Conservation (phyloP, 1,284 basidiomycete genomes). For the Coriolopsis trogii region DNA sequence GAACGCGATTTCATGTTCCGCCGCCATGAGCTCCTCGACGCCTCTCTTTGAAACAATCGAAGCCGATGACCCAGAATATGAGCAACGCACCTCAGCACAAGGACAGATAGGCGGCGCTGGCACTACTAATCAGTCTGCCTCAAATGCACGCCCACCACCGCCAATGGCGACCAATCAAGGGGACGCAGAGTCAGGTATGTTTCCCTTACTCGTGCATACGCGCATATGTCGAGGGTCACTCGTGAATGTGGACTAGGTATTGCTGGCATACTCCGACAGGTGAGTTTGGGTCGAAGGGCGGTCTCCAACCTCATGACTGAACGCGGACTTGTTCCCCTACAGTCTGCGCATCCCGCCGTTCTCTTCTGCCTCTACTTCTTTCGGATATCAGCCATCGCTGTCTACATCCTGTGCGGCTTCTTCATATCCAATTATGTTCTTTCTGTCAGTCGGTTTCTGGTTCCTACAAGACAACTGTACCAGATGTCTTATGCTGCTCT, state of each 20-base stretch:
- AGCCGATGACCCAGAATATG: conserved; percentile 57
- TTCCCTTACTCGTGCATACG: neutral
- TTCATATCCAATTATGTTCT: conserved; percentile 90
- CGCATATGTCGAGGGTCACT: conserved; percentile 2
- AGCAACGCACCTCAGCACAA: conserved; percentile 28
- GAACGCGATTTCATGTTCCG: neutral
- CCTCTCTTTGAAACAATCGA: conserved; percentile 71
- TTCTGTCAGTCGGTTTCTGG: conserved; percentile 57
- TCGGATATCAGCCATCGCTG: conserved; percentile 80
- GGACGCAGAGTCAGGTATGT: conserved; percentile 74
- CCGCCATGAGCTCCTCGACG: conserved; percentile 51
- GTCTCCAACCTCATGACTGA: neutral
- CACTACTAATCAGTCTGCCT: conserved; percentile 40
- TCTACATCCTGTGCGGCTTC: conserved; percentile 87
- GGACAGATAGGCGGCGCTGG: conserved; percentile 44
- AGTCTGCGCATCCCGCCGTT: conserved; percentile 85
- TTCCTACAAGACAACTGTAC: neutral
- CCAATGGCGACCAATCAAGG: conserved; percentile 53
- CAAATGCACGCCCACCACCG: conserved; percentile 47
- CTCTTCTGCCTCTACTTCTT: conserved; percentile 88
- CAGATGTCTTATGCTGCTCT: neutral
- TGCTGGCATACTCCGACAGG: conserved; percentile 76
- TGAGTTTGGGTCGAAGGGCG: conserved; percentile 27
- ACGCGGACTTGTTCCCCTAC: conserved; percentile 8
- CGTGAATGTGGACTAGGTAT: conserved; percentile 50